A percentile compares a stretch with the other conserved stretches of the same genome.
phyloP scores from a whole-genome alignment of 2,329 filamentous ascomycete species.

The Drechslera avenae region DNA sequence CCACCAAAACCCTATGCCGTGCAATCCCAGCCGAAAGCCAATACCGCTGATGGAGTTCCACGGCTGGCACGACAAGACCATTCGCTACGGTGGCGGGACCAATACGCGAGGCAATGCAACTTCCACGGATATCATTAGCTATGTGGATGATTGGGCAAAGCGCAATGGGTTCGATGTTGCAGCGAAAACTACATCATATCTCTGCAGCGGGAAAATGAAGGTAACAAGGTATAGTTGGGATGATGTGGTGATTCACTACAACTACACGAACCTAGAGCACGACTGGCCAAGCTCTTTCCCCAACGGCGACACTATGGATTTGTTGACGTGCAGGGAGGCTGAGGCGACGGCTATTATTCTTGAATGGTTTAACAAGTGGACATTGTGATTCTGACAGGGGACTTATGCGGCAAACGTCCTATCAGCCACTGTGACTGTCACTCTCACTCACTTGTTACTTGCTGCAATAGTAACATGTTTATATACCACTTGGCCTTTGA shows the following conservation, averaged over 20 bases:
- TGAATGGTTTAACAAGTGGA: constrained; percentile 39
- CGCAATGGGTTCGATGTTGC: constrained; percentile 39
- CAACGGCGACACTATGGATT: constrained; percentile 34
- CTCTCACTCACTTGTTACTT: no score
- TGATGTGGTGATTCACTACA: constrained; percentile 48
- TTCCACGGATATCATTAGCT: constrained; percentile 28
- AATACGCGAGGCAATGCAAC: constrained; percentile 30
- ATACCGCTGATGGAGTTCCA: constrained; percentile 55
- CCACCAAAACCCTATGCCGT: constrained; percentile 28
- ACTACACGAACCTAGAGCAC: constrained; percentile 47
- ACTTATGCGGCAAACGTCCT: no score
- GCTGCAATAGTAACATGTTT: no score
- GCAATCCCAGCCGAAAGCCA: constrained; percentile 31
- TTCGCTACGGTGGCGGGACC: constrained; percentile 48
- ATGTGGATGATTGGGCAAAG: constrained; percentile 48
- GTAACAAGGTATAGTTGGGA: constrained; percentile 34
- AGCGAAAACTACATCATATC: constrained; percentile 33
- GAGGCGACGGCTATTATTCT: constrained; percentile 42
- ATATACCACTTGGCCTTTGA: no score
- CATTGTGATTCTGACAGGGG: constrained; percentile 13
- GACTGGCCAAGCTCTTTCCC: constrained; percentile 48
- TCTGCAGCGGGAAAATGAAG: constrained; percentile 38
- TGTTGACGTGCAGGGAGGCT: constrained; percentile 36
- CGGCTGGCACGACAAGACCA: constrained; percentile 50
- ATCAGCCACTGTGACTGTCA: no score